These are phyloP conservation scores for Fusarium keratoplasticum DNA, from an alignment of 2,329 filamentous ascomycete species.

Conservation along the genomic window DNA sequence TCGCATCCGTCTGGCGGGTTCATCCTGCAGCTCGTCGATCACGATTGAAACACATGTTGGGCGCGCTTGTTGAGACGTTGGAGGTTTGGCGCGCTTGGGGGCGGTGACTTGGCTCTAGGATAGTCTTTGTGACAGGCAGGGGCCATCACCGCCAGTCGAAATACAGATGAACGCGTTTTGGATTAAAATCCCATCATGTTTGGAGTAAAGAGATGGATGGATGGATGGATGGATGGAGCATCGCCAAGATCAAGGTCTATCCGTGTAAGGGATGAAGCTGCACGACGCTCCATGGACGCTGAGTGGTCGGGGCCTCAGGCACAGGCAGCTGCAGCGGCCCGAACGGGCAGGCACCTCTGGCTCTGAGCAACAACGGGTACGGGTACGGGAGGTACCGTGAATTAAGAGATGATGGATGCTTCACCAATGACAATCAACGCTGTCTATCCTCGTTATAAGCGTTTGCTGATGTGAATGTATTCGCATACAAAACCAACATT, in stretches of 20 bases:
- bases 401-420: neutral
- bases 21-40: conserved; percentile 14
- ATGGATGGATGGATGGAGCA: neutral
- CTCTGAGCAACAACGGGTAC: neutral
- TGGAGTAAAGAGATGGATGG: neutral
- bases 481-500: neutral
- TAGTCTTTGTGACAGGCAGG: neutral
- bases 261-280: neutral
- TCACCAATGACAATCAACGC: neutral
- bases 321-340: conserved; percentile 4
- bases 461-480: neutral
- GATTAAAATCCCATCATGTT: neutral
- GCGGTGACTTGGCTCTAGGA: conserved; percentile 4
- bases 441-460: neutral
- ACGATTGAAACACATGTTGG: conserved; percentile 4
- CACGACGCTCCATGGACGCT: neutral
- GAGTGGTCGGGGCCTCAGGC: conserved; percentile 29
- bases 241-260: neutral
- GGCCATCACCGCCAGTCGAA: neutral
- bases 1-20: conserved; percentile 9
- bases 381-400: neutral
- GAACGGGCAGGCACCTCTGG: neutral
- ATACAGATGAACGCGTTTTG: neutral
- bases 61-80: conserved; percentile 28
- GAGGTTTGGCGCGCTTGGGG: conserved; percentile 2